phyloP scores from a whole-genome alignment of 148 eudicot genomes.

The Rhododendron simsii region DNA sequence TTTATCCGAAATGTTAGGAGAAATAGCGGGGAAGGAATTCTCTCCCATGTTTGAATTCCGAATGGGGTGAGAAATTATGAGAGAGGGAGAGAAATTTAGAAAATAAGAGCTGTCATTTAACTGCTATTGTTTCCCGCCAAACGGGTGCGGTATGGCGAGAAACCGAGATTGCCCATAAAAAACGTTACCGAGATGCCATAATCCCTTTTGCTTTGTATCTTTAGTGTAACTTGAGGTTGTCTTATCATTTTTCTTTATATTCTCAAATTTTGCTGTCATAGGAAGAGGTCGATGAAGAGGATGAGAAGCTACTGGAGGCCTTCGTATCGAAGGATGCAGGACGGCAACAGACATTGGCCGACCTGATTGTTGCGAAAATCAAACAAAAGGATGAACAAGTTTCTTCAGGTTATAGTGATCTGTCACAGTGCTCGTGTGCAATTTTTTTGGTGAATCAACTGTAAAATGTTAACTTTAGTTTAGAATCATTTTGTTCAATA shows the following conservation, averaged over 20 bases:
- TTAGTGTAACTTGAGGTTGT: too few species aligned
- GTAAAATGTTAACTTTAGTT: neutral
- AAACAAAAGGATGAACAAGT: constrained; percentile 58
- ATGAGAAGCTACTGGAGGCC: constrained; percentile 76
- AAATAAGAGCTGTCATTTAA: neutral
- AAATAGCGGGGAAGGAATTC: neutral
- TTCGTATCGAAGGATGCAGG: constrained; percentile 56
- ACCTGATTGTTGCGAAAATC: constrained; percentile 63
- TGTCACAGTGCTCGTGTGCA: neutral
- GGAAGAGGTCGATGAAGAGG: constrained; percentile 76
- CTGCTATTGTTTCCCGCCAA: neutral
- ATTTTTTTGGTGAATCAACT: neutral
- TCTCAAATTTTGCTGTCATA: constrained; percentile 7
- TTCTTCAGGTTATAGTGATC: constrained; percentile 44
- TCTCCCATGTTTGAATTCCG: neutral
- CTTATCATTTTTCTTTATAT: neutral
- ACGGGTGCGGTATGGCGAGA: neutral
- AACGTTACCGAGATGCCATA: neutral
- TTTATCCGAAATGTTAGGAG: neutral
- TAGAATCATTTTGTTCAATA: neutral
- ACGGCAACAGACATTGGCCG: constrained; percentile 69
- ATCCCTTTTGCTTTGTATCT: neutral
- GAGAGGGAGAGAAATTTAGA: neutral
- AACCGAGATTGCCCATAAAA: neutral
- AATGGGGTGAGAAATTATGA: neutral